Evolutionary conservation across 2,329 filamentous ascomycete genomes (phyloP), one percentile per base, ranked within the genome.

Genomic region (Epichloe aotearoae): DNA sequence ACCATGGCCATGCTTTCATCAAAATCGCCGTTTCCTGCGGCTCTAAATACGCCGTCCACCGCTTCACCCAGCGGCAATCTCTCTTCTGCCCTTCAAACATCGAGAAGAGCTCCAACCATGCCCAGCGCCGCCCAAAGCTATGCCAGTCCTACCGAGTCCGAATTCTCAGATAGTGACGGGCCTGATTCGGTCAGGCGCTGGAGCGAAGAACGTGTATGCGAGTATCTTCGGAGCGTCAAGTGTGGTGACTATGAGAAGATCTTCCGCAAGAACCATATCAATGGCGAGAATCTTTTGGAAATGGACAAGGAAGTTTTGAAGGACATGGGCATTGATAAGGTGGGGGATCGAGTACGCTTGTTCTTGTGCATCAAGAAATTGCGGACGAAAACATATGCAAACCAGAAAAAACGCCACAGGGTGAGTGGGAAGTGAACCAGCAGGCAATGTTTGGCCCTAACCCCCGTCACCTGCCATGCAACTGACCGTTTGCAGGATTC

Each of bases 301-400:
- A 91, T 96, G 76, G 93, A 98, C 68, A 94, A 95, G 73, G 84
- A 89, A 51, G 88, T 95, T 40, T 76, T 98, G 56, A 94, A 95
- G 68, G 93, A 98, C 67, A 95, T 98, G 81, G 93, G 93, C 42
- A 91, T 98, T 59, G 94, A 95, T 59, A 98, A 97, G 69, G 87
- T 98, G 57, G 93, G 93, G 56, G 93, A 98, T 67, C 83, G 93
- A 50, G 91, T 98, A 37, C 86, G 91, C 55, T 84, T 98, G 54
- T 90, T 88, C 61, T 76, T 90, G 55, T 83, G 84, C 57, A 89
- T 91, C 63, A 91, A 91, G 71, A 86, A 88, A 66, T 73, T 93
- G 51, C 76, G 87, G 56, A 88, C 83, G 51, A 87, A 82, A 66
- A 80, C 84, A 5, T 84, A 85, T 58, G 80, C 84, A 53, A 87